Evolutionary conservation across 768 basidiomycete species (phyloP).

Genomic region (Obba rivulosa): DNA sequence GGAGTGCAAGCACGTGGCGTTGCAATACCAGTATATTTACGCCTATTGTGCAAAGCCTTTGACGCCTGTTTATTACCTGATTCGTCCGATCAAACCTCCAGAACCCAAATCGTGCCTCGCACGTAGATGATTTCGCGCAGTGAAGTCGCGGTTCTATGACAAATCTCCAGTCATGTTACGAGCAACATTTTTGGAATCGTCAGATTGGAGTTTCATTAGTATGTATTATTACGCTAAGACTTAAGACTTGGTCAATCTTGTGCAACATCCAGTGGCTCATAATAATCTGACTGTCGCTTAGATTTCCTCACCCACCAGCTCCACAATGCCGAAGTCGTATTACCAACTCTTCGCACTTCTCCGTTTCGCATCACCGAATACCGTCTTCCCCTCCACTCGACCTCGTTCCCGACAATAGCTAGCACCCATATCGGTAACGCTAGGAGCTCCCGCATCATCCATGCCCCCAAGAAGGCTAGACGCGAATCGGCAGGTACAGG

Average conservation of each 20-base stretch:
- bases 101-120: too few relatives aligned
- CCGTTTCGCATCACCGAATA: conserved; percentile 77
- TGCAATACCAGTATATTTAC: conserved; percentile 6
- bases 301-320: too few relatives aligned
- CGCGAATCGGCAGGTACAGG: conserved; percentile 41
- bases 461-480: conserved; percentile 67
- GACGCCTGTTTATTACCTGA: conserved; percentile 2
- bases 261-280: conserved; percentile 28
- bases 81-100: not conserved
- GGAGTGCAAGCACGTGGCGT: too few relatives aligned
- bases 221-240: too few relatives aligned
- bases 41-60: conserved; percentile 17
- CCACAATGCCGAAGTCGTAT: too few relatives aligned
- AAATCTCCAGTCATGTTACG: too few relatives aligned
- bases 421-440: conserved; percentile 86
- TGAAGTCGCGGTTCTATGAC: too few relatives aligned
- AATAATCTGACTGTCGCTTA: conserved; percentile 20
- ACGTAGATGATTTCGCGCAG: too few relatives aligned
- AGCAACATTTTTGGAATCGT: too few relatives aligned
- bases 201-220: too few relatives aligned
- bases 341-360: conserved; percentile 38
- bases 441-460: conserved; percentile 73
- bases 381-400: conserved; percentile 80
- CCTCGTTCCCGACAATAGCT: conserved; percentile 75
- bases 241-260: too few relatives aligned